Conservation (phyloP, 306 rosid species). For the Chamaecrista fasciculata region DNA sequence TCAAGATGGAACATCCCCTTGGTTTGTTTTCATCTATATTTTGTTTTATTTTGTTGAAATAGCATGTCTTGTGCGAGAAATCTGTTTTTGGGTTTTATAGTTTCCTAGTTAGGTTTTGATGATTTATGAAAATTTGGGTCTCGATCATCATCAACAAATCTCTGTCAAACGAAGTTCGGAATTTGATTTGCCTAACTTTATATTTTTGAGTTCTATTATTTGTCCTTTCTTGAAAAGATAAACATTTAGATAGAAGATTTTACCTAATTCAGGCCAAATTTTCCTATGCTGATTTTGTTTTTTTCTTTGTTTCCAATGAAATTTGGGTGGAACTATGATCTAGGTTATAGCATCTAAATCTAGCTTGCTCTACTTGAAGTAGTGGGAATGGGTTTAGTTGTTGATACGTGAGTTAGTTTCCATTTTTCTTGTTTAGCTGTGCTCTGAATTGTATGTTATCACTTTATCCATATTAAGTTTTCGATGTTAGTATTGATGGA, state of each 20-base stretch:
- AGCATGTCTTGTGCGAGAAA: not conserved
- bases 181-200: not conserved
- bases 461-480: not conserved
- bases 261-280: not conserved
- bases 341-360: not conserved
- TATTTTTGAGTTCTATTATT: not conserved
- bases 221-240: not conserved
- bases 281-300: not conserved
- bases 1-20: constrained; percentile 36
- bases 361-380: not conserved
- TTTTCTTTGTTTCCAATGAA: not conserved
- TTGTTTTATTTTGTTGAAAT: not conserved
- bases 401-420: not conserved
- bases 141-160: not conserved
- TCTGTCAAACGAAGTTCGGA: not conserved
- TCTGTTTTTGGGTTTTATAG: not conserved
- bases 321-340: not conserved
- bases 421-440: not conserved
- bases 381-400: not conserved
- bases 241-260: not conserved
- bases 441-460: not conserved
- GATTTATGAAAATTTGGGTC: not conserved
- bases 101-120: not conserved
- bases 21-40: constrained; percentile 17
- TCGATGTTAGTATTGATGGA: not conserved